phyloP scores from a whole-genome alignment of 192 early-diverging fungal genomes.

The Backusella liffmaniae region DNA sequence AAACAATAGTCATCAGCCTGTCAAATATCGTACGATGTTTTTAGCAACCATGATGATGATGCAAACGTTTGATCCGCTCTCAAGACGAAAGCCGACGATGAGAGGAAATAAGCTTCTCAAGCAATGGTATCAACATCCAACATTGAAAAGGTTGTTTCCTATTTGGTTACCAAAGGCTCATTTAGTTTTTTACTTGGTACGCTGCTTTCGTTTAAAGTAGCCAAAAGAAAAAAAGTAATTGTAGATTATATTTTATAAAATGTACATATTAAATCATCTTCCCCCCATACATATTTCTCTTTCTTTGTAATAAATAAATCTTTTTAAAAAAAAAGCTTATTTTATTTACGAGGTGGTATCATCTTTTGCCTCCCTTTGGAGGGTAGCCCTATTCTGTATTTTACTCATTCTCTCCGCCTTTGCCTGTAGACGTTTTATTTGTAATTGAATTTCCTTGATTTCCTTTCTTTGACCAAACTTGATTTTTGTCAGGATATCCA shows the following conservation, averaged over 20 bases:
- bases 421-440: not conserved
- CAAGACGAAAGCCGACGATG: not conserved
- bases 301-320: not conserved
- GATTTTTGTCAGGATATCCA: conserved; percentile 64
- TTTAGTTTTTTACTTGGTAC: not conserved
- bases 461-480: conserved; percentile 50
- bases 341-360: not conserved
- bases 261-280: not conserved
- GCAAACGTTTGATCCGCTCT: not conserved
- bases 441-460: not conserved
- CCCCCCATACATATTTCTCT: not conserved
- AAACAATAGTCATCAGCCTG: not conserved
- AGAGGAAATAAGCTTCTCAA: not conserved
- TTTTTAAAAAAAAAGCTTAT: not conserved
- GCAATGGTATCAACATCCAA: not conserved
- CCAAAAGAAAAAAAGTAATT: not conserved
- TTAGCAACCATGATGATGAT: not conserved
- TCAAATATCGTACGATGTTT: conserved; percentile 7
- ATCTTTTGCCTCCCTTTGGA: not conserved
- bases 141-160: not conserved
- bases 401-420: not conserved
- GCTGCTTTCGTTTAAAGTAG: not conserved
- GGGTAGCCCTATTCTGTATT: not conserved
- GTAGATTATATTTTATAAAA: not conserved
- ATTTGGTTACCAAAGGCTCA: not conserved